Conservation (phyloP, 305 asterid species). For the Solanum aculeatissimum region DNA sequence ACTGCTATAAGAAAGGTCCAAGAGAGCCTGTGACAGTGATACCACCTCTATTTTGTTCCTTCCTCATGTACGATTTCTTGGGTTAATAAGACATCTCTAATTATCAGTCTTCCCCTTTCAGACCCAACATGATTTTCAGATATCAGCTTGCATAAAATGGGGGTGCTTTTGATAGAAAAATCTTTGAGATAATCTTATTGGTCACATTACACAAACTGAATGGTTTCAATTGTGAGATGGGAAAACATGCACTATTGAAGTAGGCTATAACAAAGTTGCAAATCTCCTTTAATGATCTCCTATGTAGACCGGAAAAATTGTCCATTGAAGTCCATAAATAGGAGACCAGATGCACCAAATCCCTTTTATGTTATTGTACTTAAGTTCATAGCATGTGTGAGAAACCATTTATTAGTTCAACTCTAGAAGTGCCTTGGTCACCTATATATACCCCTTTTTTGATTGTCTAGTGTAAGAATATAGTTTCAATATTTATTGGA, state of each 20-base stretch:
- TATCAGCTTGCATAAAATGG: neutral
- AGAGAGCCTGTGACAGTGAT: neutral
- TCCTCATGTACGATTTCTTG: neutral
- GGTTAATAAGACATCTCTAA: neutral
- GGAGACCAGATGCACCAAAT: too few species aligned
- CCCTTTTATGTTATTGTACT: too few species aligned
- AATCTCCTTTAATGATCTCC: too few species aligned
- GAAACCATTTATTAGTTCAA: too few species aligned
- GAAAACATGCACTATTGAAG: neutral
- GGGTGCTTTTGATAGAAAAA: neutral
- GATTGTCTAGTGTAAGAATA: neutral
- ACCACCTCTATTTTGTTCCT: neutral
- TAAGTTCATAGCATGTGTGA: too few species aligned
- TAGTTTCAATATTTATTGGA: neutral
- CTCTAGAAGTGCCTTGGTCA: neutral
- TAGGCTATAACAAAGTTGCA: too few species aligned
- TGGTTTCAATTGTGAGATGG: neutral
- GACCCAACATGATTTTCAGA: neutral
- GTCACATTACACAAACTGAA: neutral
- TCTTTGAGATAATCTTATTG: neutral
- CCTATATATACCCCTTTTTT: neutral
- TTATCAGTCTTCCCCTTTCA: neutral
- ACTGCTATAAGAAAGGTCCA: neutral
- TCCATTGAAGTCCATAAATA: too few species aligned
- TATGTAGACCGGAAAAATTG: too few species aligned